phyloP scores from a whole-genome alignment of 2,329 filamentous ascomycete genomes.

The Nothopassalora personata region DNA sequence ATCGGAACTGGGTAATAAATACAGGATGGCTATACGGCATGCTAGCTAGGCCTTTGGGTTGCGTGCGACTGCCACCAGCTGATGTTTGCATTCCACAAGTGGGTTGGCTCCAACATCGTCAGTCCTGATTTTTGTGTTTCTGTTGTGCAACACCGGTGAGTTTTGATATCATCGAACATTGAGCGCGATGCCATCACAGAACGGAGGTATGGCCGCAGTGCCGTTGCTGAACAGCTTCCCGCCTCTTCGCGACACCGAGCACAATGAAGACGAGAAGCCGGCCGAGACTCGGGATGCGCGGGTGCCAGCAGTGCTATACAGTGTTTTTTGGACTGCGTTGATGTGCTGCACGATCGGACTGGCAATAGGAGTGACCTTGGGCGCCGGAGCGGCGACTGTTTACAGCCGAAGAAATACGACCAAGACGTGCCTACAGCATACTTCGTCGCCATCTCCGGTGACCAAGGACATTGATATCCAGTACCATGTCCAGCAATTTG shows the following conservation, averaged over 20 bases:
- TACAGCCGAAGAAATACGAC: conserved; percentile 4
- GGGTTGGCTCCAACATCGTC: not conserved
- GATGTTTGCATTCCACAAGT: not conserved
- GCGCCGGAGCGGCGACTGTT: conserved; percentile 10
- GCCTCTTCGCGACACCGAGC: conserved; percentile 7
- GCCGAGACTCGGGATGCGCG: not conserved
- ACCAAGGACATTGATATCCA: conserved; percentile 16
- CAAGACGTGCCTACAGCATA: conserved; percentile 5
- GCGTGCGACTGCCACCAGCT: not conserved
- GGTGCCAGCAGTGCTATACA: conserved; percentile 7
- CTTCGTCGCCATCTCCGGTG: conserved; percentile 13
- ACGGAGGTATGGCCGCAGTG: conserved; percentile 2
- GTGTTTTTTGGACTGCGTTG: conserved; percentile 13
- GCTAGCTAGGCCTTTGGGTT: not conserved
- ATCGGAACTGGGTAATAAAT: not conserved
- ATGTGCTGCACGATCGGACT: conserved; percentile 11
- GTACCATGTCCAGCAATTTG: conserved; percentile 39
- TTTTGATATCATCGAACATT: not conserved
- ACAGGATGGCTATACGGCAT: not conserved
- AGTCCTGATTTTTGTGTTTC: not conserved
- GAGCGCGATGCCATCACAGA: not conserved
- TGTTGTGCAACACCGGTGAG: not conserved
- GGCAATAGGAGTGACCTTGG: conserved; percentile 15
- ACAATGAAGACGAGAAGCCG: conserved; percentile 13
- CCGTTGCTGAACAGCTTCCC: conserved; percentile 4